phyloP scores from a whole-genome alignment of 768 basidiomycete genomes.

The Hericium alpestre region DNA sequence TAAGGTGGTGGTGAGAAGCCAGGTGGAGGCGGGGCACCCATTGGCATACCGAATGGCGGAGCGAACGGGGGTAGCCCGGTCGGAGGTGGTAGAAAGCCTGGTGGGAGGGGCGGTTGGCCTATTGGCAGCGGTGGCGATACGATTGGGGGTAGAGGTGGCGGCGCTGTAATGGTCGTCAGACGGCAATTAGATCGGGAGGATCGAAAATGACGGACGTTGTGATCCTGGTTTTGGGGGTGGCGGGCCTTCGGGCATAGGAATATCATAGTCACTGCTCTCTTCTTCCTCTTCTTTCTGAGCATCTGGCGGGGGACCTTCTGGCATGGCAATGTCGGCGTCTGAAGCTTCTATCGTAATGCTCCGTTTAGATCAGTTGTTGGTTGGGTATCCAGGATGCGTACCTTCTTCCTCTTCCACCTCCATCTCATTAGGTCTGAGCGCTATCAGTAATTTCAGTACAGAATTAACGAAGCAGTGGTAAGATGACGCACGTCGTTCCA shows the following conservation, averaged over 20 bases:
- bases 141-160: slow-evolving; percentile 8
- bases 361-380: neutral
- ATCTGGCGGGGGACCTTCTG: slow-evolving; percentile 53
- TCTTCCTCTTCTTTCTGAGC: slow-evolving; percentile 6
- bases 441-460: neutral
- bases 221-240: slow-evolving; percentile 40
- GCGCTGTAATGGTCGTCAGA: slow-evolving; percentile 5
- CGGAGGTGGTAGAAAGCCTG: slow-evolving; percentile 10
- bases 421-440: slow-evolving; percentile 49
- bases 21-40: slow-evolving; percentile 8
- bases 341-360: too few relatives aligned
- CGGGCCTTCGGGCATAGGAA: slow-evolving; percentile 54
- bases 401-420: slow-evolving; percentile 44
- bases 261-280: slow-evolving; percentile 39
- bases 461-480: neutral
- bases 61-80: slow-evolving; percentile 2
- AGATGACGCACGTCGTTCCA: slow-evolving; percentile 61
- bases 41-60: slow-evolving; percentile 10
- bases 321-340: slow-evolving; percentile 59
- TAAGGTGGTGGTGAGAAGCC: slow-evolving; percentile 1
- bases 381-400: neutral
- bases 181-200: slow-evolving; percentile 8
- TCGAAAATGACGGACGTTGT: slow-evolving; percentile 8
- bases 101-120: slow-evolving; percentile 12
- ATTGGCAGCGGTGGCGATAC: neutral